These are phyloP conservation scores for Globisporangium cylindrosporum DNA, from an alignment of 352 stramenopile genomes.

Conservation along the genomic window DNA sequence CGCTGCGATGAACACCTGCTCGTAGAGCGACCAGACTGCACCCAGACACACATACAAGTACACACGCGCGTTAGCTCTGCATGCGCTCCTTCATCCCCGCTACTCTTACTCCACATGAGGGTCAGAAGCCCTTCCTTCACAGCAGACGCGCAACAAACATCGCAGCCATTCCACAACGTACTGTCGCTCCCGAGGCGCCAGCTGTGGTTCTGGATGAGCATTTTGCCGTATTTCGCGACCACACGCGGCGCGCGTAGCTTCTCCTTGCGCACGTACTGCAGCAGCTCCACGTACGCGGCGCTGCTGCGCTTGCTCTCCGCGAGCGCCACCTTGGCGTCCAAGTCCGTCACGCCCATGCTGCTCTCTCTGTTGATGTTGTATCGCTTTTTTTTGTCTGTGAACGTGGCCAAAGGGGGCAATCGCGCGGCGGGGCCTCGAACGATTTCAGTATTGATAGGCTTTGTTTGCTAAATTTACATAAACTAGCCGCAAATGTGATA, in stretches of 20 bases:
- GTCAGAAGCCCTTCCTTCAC: neutral
- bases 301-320: conserved; percentile 30
- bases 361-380: neutral
- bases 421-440: no score
- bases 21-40: conserved; percentile 59
- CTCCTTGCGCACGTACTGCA: conserved; percentile 55
- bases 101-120: conserved; percentile 6
- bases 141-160: neutral
- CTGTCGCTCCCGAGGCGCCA: conserved; percentile 51
- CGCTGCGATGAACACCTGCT: conserved; percentile 63
- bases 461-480: no score
- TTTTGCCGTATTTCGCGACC: conserved; percentile 34
- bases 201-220: conserved; percentile 49
- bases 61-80: neutral
- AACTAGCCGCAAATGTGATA: no score
- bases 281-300: conserved; percentile 40
- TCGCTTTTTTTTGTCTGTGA: neutral
- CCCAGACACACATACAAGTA: neutral
- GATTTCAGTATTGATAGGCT: no score
- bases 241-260: conserved; percentile 47
- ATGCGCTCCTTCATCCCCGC: neutral
- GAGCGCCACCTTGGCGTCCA: conserved; percentile 40
- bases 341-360: conserved; percentile 36
- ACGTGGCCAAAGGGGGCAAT: neutral
- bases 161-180: conserved; percentile 13